Evolutionary conservation across 2,329 filamentous ascomycete genomes (phyloP).

Genomic region (Alternaria sp.): DNA sequence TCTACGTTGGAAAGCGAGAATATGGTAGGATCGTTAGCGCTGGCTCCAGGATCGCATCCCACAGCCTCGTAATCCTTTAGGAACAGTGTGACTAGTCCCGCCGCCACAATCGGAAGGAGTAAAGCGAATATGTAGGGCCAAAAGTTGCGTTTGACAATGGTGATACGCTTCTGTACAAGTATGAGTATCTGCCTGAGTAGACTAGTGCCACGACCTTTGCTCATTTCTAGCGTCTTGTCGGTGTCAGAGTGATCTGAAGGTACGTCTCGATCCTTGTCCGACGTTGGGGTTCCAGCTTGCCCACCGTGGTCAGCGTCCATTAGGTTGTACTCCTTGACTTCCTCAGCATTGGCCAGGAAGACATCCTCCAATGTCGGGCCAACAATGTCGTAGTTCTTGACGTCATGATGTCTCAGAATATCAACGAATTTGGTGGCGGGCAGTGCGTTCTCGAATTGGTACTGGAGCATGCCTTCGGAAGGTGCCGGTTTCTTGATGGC

Average conservation of each 20-base stretch:
- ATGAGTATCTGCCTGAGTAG: constrained; percentile 74
- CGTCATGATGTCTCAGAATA: constrained; percentile 68
- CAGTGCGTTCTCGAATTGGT: constrained; percentile 71
- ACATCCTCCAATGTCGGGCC: constrained; percentile 93
- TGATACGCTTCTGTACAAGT: constrained; percentile 77
- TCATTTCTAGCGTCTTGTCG: constrained; percentile 54
- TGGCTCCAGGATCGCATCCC: constrained; percentile 53
- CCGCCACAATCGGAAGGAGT: constrained; percentile 77
- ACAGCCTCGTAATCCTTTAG: constrained; percentile 63
- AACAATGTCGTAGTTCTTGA: constrained; percentile 82
- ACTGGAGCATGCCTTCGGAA: constrained; percentile 71
- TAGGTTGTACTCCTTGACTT: constrained; percentile 65
- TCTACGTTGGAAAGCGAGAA: constrained; percentile 36
- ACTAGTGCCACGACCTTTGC: constrained; percentile 72
- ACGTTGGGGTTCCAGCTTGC: constrained; percentile 17
- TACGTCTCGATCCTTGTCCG: constrained; percentile 29
- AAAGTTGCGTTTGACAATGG: constrained; percentile 78
- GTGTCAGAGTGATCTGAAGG: constrained; percentile 40
- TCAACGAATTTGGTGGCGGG: constrained; percentile 75
- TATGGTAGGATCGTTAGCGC: constrained; percentile 39
- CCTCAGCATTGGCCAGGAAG: constrained; percentile 84
- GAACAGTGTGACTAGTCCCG: constrained; percentile 79
- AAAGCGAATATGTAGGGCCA: constrained; percentile 77
- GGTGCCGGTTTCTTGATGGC: constrained; percentile 52
- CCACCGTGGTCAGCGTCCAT: constrained; percentile 35